phyloP scores from a whole-genome alignment of 169 alveolate species.

The Plasmodium knowlesi region DNA sequence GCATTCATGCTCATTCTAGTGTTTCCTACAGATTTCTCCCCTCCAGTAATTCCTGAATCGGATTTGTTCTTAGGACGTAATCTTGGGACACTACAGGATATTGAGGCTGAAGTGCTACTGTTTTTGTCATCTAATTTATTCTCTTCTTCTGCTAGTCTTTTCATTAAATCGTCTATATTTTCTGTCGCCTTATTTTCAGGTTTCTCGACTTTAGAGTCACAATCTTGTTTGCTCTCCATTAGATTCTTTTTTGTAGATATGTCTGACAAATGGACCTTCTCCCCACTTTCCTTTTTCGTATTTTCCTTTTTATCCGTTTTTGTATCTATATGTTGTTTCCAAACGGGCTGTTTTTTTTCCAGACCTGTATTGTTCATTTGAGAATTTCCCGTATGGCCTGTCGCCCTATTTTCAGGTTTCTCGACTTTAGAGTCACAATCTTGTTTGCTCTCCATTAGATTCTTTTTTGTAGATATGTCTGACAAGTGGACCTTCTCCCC shows the following conservation, averaged over 20 bases:
- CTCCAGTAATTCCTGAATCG: background rate
- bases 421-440: background rate
- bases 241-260: too few species aligned
- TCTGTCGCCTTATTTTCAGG: background rate
- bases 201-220: too few species aligned
- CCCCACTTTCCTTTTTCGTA: too few species aligned
- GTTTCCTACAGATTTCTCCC: background rate
- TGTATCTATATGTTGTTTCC: too few species aligned
- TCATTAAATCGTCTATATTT: background rate
- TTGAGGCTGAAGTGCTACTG: background rate
- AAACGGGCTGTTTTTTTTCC: too few species aligned
- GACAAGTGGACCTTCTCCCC: background rate
- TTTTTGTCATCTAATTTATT: background rate
- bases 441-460: background rate
- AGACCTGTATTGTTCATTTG: background rate
- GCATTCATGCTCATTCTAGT: background rate
- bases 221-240: too few species aligned
- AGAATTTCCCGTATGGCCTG: background rate
- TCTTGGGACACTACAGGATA: background rate
- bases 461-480: background rate
- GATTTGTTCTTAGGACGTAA: background rate
- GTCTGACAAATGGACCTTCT: too few species aligned
- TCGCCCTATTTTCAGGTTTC: background rate
- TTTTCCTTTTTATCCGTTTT: too few species aligned
- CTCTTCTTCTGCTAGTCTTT: background rate